Percentiles rank a stretch among this genome's conserved stretches.
Conservation (phyloP, 1,284 basidiomycete genomes). For the Trametes versicolor region DNA sequence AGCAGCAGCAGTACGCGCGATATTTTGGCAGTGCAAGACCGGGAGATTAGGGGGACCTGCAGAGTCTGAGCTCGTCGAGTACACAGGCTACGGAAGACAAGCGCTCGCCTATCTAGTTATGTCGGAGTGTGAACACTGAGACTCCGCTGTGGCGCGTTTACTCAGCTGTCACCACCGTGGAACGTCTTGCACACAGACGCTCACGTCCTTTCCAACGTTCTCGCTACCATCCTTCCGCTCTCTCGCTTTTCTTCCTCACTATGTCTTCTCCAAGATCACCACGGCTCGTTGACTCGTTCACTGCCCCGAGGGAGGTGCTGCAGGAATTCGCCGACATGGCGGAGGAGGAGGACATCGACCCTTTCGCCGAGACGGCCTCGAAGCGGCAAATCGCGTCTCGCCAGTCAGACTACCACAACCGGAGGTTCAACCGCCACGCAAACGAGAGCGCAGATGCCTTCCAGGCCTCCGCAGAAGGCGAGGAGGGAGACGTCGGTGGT, state of each 20-base stretch:
- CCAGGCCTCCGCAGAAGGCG: constrained; percentile 67
- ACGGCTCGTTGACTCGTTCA: constrained; percentile 82
- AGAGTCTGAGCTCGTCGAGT: too few species aligned
- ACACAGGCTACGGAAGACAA: neutral
- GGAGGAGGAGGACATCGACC: constrained; percentile 92
- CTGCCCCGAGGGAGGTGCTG: constrained; percentile 93
- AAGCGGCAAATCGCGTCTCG: constrained; percentile 94
- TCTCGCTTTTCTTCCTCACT: constrained; percentile 21
- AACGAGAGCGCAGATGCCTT: constrained; percentile 86
- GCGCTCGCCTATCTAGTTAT: neutral
- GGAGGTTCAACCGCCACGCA: constrained; percentile 87
- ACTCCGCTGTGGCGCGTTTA: constrained; percentile 28
- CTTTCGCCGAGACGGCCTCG: constrained; percentile 92
- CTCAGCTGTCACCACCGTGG: constrained; percentile 26
- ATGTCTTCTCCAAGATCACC: constrained; percentile 52
- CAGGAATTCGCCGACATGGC: constrained; percentile 94
- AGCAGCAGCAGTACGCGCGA: too few species aligned
- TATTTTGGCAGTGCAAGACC: too few species aligned
- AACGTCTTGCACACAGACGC: constrained; percentile 21
- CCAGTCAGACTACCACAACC: constrained; percentile 96
- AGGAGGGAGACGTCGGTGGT: constrained; percentile 78
- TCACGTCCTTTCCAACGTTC: constrained; percentile 4
- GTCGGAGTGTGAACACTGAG: constrained; percentile 23
- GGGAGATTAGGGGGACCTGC: too few species aligned
- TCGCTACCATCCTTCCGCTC: constrained; percentile 12